Base-by-base conservation (phyloP, 108 stramenopile species). In the Skeletonema grethae region DNA sequence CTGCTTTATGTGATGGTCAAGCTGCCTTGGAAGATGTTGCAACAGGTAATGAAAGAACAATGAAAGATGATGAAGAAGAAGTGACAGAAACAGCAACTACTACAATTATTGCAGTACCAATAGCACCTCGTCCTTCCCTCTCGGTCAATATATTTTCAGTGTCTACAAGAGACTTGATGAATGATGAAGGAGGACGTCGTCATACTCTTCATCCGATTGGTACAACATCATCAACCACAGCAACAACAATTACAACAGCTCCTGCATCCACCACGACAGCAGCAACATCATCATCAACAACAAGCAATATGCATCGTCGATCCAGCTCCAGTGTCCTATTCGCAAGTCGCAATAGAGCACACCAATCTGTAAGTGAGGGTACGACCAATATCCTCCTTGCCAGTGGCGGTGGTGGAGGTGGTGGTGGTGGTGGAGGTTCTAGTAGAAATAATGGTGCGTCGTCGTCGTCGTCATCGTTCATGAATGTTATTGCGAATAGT, bases 281-380 rank as follows among this genome's bases (percentile, higher is more conserved):
- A 30, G n/a, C 63, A 45, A 31, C 9, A 35, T 12, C 7, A 24
- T 0, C 50, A 22, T 7, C 50, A 22, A 11, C 41, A 43, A 15
- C 15, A 43, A 38, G 53, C 18, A 41, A 41, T 69, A 39, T 48
- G 11, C 65, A 62, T 11, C 65, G 43, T 34, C 36, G 36, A 38
- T 58, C 57, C 11, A 53, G 76, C 7, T 58, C 70, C 36, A 60
- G 57, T 48, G 24, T 79, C 8, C 61, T 79, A 31, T 79, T 79
- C 48, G 77, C 77, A 3, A 71, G 69, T 36, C 70, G 77, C 25
- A 22, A 61, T 7, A 8, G 32, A 10, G 70, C 77, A 45, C 70
- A 79, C 57, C 58, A 65, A 24, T 65, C 64, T n/a, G 72, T 79
- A 9, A 67, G 61, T n/a, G 70, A 67, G 20, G 70, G 70, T 22